Conservation (phyloP, 2,329 filamentous ascomycete species). For the Chaetomium sp. region DNA sequence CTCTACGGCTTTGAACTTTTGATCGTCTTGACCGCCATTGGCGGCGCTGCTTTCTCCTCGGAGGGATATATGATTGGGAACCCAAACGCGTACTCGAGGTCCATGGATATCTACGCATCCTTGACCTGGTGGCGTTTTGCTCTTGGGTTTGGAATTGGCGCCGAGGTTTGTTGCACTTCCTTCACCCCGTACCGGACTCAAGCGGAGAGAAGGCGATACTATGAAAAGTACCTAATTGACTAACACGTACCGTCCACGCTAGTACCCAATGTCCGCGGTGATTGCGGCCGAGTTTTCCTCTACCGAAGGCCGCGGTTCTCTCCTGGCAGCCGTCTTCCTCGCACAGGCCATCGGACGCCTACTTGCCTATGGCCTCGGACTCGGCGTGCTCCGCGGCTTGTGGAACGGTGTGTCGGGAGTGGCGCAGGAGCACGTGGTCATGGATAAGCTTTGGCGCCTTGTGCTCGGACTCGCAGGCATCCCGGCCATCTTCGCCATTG, state of each 20-base stretch:
- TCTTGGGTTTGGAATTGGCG: constrained; percentile 6
- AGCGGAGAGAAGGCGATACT: too few relatives aligned
- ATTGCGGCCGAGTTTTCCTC: constrained; percentile 14
- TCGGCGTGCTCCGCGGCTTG: constrained; percentile 7
- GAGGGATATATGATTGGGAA: background rate
- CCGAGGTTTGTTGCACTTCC: background rate
- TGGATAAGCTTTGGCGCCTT: constrained; percentile 9
- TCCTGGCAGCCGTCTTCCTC: constrained; percentile 12
- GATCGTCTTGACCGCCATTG: constrained; percentile 12
- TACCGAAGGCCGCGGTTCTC: background rate
- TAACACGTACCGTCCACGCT: background rate
- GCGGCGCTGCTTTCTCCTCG: constrained; percentile 7
- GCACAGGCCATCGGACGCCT: constrained; percentile 9
- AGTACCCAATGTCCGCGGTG: constrained; percentile 11
- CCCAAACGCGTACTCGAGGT: background rate
- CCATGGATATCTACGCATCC: constrained; percentile 13
- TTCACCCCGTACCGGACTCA: background rate
- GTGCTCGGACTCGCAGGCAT: constrained; percentile 11
- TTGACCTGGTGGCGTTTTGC: constrained; percentile 12
- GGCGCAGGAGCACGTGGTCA: background rate
- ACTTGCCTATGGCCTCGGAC: constrained; percentile 5
- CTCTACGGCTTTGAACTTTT: constrained; percentile 11
- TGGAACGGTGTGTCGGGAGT: background rate
- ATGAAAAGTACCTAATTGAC: background rate
- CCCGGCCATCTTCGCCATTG: constrained; percentile 7